A percentile compares a stretch with the other conserved stretches of the same genome.
These are phyloP conservation scores for Mortierella sp. DNA, from an alignment of 371 early-diverging fungal species.

Conservation along the genomic window DNA sequence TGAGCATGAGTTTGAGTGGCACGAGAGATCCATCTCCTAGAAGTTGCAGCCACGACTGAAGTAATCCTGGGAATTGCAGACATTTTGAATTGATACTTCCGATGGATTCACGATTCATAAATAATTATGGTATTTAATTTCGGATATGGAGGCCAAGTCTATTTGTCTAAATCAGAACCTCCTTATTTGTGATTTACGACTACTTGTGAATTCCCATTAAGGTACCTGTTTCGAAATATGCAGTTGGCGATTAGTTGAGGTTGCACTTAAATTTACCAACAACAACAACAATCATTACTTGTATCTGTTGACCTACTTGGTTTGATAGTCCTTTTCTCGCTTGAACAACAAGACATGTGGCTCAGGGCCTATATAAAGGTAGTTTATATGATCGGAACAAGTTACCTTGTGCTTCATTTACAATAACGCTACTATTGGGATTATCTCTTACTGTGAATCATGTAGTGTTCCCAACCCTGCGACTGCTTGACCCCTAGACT, in stretches of 20 bases:
- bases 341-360: conserved; percentile 89
- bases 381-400: conserved; percentile 1
- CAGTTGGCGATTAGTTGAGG: neutral
- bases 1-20: neutral
- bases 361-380: conserved; percentile 73
- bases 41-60: neutral
- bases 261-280: neutral
- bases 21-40: neutral
- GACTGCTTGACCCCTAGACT: conserved; percentile 84
- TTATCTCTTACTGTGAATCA: conserved; percentile 76
- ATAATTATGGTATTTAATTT: neutral
- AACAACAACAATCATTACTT: neutral
- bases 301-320: conserved; percentile 57
- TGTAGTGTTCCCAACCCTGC: conserved; percentile 88
- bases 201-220: conserved; percentile 15
- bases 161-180: neutral
- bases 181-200: conserved; percentile 1
- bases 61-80: conserved; percentile 6
- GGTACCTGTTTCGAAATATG: conserved; percentile 16
- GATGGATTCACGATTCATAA: neutral
- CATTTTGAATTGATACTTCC: conserved; percentile 15
- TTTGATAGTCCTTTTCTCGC: conserved; percentile 77
- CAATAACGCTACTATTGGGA: neutral
- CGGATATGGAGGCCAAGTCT: neutral
- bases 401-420: neutral